These are phyloP conservation scores for Coemansia sp. DNA, from an alignment of 371 early-diverging fungal genomes.

Conservation along the genomic window DNA sequence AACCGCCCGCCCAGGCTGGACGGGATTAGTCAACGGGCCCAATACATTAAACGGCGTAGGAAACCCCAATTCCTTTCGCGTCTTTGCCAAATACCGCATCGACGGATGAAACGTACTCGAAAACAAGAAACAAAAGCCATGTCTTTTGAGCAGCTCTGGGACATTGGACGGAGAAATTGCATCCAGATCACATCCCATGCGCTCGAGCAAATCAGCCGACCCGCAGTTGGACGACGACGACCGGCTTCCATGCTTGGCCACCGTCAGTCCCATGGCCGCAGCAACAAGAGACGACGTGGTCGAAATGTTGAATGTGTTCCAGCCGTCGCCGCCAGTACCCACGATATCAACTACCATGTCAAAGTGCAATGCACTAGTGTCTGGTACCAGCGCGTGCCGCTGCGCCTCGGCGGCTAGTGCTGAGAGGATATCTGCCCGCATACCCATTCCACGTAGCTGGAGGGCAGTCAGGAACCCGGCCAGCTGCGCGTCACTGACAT, in stretches of 20 bases:
- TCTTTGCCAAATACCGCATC: conserved; percentile 77
- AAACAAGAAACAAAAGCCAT: conserved; percentile 90
- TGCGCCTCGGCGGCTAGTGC: conserved; percentile 71
- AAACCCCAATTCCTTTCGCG: conserved; percentile 86
- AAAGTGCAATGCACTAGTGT: conserved; percentile 54
- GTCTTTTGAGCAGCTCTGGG: conserved; percentile 60
- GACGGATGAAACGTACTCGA: conserved; percentile 91
- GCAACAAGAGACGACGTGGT: conserved; percentile 90
- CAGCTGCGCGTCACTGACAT: conserved; percentile 78
- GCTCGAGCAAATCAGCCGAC: conserved; percentile 91
- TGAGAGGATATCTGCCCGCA: conserved; percentile 77
- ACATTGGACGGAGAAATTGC: conserved; percentile 68
- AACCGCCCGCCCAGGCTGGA: conserved; percentile 76
- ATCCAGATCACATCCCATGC: conserved; percentile 72
- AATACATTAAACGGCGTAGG: conserved; percentile 94
- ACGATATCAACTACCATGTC: conserved; percentile 82
- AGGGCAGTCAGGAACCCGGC: conserved; percentile 81
- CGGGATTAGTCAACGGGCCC: conserved; percentile 92
- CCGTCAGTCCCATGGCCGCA: conserved; percentile 89
- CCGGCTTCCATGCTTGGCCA: conserved; percentile 96
- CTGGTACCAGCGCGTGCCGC: conserved; percentile 59
- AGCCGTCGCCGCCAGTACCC: conserved; percentile 98
- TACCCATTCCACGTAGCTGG: conserved; percentile 68
- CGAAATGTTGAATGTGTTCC: conserved; percentile 94
- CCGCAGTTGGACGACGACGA: conserved; percentile 93